A percentile compares a stretch with the other conserved stretches of the same genome.
These are phyloP conservation scores for Cicer bijugum DNA, from an alignment of 306 rosid genomes.

Conservation along the genomic window DNA sequence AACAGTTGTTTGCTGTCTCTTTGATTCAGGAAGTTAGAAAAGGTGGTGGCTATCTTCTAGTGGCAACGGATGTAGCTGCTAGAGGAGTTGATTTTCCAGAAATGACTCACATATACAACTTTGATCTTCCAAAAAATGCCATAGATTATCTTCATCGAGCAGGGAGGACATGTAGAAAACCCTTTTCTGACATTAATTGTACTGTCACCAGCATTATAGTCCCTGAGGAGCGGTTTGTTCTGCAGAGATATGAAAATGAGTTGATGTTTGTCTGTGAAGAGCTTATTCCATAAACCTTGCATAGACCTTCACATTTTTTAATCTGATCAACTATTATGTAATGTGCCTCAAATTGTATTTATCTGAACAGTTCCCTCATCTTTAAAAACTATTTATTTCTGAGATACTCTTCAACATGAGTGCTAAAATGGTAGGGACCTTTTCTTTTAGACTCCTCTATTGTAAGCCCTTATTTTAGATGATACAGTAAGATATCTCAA, in stretches of 20 bases:
- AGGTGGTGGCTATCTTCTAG: conserved; percentile 83
- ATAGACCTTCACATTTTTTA: conserved; percentile 23
- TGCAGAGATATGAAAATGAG: conserved; percentile 85
- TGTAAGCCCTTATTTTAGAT: neutral
- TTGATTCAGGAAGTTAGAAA: conserved; percentile 68
- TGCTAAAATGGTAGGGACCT: neutral
- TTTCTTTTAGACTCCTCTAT: neutral
- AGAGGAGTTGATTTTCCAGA: conserved; percentile 93
- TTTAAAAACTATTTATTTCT: conserved; percentile 16
- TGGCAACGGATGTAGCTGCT: conserved; percentile 87
- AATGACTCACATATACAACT: conserved; percentile 90
- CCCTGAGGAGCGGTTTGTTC: conserved; percentile 79
- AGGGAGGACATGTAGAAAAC: conserved; percentile 91
- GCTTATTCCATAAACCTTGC: conserved; percentile 49
- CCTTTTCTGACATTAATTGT: conserved; percentile 75
- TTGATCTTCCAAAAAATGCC: conserved; percentile 79
- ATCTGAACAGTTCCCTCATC: neutral
- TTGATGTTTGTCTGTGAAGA: conserved; percentile 73
- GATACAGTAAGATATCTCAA: neutral
- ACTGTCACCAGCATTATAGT: conserved; percentile 70
- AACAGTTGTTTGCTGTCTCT: conserved; percentile 31
- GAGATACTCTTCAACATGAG: conserved; percentile 26
- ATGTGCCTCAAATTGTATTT: conserved; percentile 35
- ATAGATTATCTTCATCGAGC: conserved; percentile 94
- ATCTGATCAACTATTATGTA: conserved; percentile 7